phyloP scores from a whole-genome alignment of 2,329 filamentous ascomycete species.

The Sporothrix humicola region DNA sequence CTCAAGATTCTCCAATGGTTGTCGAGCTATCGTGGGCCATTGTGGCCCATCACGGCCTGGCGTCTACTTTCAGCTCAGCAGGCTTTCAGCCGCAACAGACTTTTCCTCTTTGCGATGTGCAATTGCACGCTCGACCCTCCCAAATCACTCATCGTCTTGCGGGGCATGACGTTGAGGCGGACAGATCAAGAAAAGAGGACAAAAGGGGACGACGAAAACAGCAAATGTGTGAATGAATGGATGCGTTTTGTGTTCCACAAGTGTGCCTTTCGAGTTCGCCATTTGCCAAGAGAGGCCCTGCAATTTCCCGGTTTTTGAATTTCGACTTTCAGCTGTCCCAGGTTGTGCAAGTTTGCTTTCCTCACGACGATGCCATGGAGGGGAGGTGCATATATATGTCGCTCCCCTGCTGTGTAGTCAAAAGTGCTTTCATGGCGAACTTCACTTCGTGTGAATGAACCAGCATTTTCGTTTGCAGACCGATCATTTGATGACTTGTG shows the following conservation, averaged over 20 bases:
- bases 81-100: constrained; percentile 4
- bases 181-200: background rate
- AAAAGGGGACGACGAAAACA: background rate
- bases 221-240: background rate
- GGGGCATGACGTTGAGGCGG: background rate
- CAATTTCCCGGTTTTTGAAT: background rate
- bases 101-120: constrained; percentile 8
- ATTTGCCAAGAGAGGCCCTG: constrained; percentile 2
- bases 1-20: background rate
- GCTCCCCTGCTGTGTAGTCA: background rate
- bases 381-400: background rate
- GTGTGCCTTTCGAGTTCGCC: background rate
- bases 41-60: background rate
- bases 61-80: constrained; percentile 17
- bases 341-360: background rate
- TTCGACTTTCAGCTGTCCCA: constrained; percentile 8
- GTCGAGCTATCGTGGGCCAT: background rate
- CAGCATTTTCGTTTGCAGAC: too few relatives aligned
- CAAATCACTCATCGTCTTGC: background rate
- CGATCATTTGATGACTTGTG: too few relatives aligned
- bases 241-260: background rate
- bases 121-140: background rate
- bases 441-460: too few relatives aligned
- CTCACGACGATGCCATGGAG: background rate
- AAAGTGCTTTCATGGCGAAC: background rate